A percentile compares a stretch with the other conserved stretches of the same genome.
phyloP scores from a whole-genome alignment of 192 early-diverging fungal species.

The Rhizophagus clarus region DNA sequence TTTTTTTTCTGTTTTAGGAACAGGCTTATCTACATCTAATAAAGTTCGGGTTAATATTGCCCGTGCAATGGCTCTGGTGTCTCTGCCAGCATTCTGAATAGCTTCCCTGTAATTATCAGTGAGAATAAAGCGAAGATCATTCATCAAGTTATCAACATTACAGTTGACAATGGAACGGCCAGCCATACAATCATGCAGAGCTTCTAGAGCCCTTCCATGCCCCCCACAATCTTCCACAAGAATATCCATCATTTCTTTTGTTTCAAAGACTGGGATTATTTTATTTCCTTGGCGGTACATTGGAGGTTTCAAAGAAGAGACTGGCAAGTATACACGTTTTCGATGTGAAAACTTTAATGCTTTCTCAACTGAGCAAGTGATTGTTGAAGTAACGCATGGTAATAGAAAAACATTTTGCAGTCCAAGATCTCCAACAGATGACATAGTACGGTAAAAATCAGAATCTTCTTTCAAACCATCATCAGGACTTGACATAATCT shows the following conservation, averaged over 20 bases:
- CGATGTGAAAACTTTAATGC: constrained; percentile 22
- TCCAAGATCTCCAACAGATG: constrained; percentile 6
- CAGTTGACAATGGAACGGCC: constrained; percentile 1
- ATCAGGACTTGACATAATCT: constrained; percentile 7
- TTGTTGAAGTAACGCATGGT: constrained; percentile 18
- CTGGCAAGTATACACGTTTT: constrained; percentile 28
- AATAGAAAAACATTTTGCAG: background rate
- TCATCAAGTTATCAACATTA: constrained; percentile 35
- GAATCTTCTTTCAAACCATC: constrained; percentile 28
- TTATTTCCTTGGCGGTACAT: background rate
- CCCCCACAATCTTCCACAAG: constrained; percentile 40
- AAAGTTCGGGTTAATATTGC: background rate
- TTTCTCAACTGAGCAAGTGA: constrained; percentile 26
- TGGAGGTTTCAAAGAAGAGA: constrained; percentile 14
- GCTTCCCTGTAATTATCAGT: constrained; percentile 24
- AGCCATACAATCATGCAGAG: constrained; percentile 13
- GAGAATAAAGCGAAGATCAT: constrained; percentile 29
- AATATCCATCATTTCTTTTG: constrained; percentile 33
- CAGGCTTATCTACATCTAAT: background rate
- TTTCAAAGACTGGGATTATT: background rate
- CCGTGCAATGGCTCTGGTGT: background rate
- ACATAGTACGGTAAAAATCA: constrained; percentile 20
- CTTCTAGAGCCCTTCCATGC: constrained; percentile 40
- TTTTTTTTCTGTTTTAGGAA: constrained; percentile 4
- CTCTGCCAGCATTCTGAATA: background rate